Conservation (phyloP, 345 rosid species). For the Citrus glauca region DNA sequence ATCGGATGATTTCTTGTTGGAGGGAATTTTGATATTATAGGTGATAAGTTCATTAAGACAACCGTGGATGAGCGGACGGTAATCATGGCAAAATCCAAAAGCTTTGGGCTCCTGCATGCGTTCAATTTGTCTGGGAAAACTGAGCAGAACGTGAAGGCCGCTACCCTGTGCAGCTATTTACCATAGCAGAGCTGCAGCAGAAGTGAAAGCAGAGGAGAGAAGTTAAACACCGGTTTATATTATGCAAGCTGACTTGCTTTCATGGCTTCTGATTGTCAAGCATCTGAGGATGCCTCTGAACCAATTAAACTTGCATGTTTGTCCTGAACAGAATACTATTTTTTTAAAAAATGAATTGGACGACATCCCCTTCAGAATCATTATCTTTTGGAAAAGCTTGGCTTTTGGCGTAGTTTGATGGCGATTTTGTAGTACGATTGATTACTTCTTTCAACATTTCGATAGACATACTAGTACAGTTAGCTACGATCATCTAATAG, state of each 20-base stretch:
- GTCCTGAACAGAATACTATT: neutral
- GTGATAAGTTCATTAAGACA: neutral
- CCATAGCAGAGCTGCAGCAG: neutral
- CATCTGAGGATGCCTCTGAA: neutral
- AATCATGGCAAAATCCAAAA: neutral
- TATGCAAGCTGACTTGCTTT: neutral
- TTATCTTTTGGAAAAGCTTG: neutral
- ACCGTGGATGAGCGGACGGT: neutral
- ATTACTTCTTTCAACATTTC: neutral
- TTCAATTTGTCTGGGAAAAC: neutral
- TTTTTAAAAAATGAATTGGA: too few relatives aligned
- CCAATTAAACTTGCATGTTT: neutral
- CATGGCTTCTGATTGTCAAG: neutral
- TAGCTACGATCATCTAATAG: neutral
- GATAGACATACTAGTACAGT: neutral
- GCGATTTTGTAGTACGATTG: neutral
- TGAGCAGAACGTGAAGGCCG: neutral
- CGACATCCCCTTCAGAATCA: neutral
- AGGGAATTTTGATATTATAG: neutral
- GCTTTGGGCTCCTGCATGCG: neutral
- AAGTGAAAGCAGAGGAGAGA: neutral
- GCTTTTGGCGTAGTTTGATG: neutral
- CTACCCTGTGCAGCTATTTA: neutral
- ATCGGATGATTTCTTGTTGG: neutral
- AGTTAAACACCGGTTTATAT: neutral